These are phyloP conservation scores for Globisporangium solare DNA, from an alignment of 352 stramenopile species.

Conservation along the genomic window DNA sequence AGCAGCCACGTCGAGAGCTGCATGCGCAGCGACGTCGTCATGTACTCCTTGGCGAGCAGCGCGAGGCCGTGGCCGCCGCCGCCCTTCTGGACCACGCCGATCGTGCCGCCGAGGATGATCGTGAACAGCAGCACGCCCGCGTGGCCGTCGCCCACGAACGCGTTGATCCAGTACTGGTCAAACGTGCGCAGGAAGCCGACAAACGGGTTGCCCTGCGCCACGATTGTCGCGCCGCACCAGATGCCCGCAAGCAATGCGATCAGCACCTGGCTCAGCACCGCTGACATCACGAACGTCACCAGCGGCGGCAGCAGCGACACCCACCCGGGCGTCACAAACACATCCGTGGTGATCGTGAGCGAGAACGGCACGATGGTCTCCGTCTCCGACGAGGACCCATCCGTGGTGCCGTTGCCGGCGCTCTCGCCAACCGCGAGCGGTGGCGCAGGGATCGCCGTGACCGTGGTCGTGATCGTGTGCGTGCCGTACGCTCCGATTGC, in stretches of 20 bases:
- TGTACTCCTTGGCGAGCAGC: conserved; percentile 71
- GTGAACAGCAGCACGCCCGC: conserved; percentile 87
- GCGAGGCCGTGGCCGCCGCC: conserved; percentile 83
- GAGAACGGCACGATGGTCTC: conserved; percentile 33
- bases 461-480: conserved; percentile 51
- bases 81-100: conserved; percentile 87
- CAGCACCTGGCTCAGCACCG: conserved; percentile 71
- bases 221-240: conserved; percentile 84
- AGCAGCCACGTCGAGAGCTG: conserved; percentile 81
- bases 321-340: conserved; percentile 69
- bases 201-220: conserved; percentile 70
- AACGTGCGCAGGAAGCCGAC: conserved; percentile 79
- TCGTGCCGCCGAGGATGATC: conserved; percentile 83
- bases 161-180: conserved; percentile 85
- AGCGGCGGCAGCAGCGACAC: conserved; percentile 68
- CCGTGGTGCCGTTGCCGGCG: conserved; percentile 3
- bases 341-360: conserved; percentile 24
- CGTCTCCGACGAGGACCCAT: conserved; percentile 6
- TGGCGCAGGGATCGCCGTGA: conserved; percentile 12
- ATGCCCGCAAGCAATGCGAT: conserved; percentile 80
- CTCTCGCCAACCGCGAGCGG: background rate
- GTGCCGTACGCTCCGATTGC: conserved; percentile 35
- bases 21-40: conserved; percentile 80
- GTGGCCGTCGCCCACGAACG: conserved; percentile 80
- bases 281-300: conserved; percentile 75